Evolutionary conservation across 495 filamentous ascomycete genomes (phyloP).

Genomic region (Talaromyces liani): DNA sequence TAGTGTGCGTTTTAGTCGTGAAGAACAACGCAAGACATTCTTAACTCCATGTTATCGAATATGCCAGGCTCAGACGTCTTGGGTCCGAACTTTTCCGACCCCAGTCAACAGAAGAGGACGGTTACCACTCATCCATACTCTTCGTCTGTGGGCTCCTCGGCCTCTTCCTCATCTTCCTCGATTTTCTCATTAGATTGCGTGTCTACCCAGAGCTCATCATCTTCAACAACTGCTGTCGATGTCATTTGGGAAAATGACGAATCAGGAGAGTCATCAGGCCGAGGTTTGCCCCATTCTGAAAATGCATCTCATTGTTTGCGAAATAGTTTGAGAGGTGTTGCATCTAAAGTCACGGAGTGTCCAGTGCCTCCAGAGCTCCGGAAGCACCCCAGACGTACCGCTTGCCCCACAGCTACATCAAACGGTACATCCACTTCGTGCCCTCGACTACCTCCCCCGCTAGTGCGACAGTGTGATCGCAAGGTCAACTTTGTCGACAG

Average conservation of each 20-base stretch:
- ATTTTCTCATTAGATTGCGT: constrained; percentile 69
- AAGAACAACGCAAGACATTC: not conserved
- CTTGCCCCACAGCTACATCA: constrained; percentile 27
- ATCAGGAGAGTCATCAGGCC: constrained; percentile 16
- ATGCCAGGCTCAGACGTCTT: constrained; percentile 45
- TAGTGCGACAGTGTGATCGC: constrained; percentile 85
- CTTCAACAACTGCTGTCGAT: constrained; percentile 36
- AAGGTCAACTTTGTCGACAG: constrained; percentile 95
- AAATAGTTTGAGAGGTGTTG: constrained; percentile 21
- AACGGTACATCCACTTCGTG: constrained; percentile 39
- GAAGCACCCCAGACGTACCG: constrained; percentile 76
- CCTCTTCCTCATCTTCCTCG: constrained; percentile 67
- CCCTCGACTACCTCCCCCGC: constrained; percentile 65
- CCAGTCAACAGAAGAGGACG: constrained; percentile 27
- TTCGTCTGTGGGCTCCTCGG: constrained; percentile 59
- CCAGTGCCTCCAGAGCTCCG: constrained; percentile 60
- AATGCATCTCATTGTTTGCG: constrained; percentile 17
- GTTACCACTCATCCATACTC: constrained; percentile 51
- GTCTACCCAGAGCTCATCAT: constrained; percentile 50
- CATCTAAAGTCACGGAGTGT: constrained; percentile 27
- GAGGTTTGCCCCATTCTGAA: constrained; percentile 15
- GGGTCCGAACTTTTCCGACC: constrained; percentile 39
- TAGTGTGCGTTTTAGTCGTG: not conserved
- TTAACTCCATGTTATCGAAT: constrained; percentile 21
- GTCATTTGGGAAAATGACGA: constrained; percentile 43